phyloP scores from a whole-genome alignment of 306 rosid species.

The Acmispon strigosus region DNA sequence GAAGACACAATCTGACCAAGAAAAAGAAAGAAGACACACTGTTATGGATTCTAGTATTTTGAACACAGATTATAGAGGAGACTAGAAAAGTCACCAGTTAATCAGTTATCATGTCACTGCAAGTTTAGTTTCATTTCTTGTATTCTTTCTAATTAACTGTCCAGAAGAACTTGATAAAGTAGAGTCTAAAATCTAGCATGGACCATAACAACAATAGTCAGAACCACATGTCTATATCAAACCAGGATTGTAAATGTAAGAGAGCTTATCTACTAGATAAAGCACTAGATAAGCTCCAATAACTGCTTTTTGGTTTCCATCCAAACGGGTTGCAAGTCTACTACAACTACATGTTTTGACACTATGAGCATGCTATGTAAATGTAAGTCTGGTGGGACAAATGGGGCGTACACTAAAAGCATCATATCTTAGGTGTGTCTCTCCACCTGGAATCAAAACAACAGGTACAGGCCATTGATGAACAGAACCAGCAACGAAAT shows the following conservation, averaged over 20 bases:
- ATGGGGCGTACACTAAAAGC: constrained; percentile 68
- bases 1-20: too few relatives aligned
- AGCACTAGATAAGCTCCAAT: too few relatives aligned
- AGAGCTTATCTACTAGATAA: too few relatives aligned
- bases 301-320: too few relatives aligned
- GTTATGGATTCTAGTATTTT: background rate
- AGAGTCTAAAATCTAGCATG: background rate
- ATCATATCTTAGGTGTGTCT: constrained; percentile 54
- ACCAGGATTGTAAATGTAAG: too few relatives aligned
- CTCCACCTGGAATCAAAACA: constrained; percentile 64
- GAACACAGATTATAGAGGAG: background rate
- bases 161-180: background rate
- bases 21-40: background rate
- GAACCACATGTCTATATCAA: background rate
- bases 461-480: constrained; percentile 71
- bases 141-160: background rate
- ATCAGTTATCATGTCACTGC: constrained; percentile 1
- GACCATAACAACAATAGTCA: background rate
- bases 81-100: background rate
- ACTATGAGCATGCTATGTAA: background rate
- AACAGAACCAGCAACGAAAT: constrained; percentile 35
- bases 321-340: background rate
- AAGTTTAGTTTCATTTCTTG: background rate
- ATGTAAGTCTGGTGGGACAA: background rate
- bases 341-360: background rate